Base-by-base conservation (phyloP, 2,329 filamentous ascomycete species). In the Gaeumannomyces tritici region DNA sequence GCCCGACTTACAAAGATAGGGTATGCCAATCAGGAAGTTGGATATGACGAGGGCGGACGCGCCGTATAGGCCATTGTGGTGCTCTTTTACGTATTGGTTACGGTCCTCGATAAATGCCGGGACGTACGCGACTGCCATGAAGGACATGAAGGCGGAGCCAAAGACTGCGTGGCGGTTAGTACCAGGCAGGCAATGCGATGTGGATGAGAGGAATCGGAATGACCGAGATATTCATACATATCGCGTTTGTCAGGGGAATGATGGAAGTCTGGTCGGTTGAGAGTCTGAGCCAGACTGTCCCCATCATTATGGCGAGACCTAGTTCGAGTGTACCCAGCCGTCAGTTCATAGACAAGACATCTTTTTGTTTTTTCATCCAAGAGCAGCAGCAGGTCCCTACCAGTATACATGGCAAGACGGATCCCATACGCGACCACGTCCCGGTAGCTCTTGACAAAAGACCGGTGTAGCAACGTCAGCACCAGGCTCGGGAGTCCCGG, bases 391-490 rank as follows among this genome's bases (percentile, higher is more conserved):
- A 6, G 18, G 15, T 27, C 13, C 55, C 55, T 67, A 75, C 84
- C 85, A 64, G 88, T 79, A 73, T 96, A 95, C 90, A 96, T 96
- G 55, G 83, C 87, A 55, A 95, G 80, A 4, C 91, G 85, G 67
- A 95, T 91, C 0, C 89, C 89, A 69, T 96, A 96, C 0, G 88
- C 90, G 61, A 96, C 85, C 8, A 96, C 81, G 71, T 96, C 91
- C 29, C 91, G 86, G 73, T 93, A 90, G 58, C 86, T 89, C 76
- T 96, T 96, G 73, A 96, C 86, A 70, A 90, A 91, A 18, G 86
- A 86, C 31, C 91, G 85, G 70, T 93, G 89, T 21, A 95, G 80
- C 4, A 96, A 80, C 0, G 88, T 86, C 5, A 86, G 54, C 0
- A 85, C 82, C 47, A 90, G 77, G 3, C 76, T 76, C 3, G 79